Evolutionary conservation across 2,329 filamentous ascomycete species (phyloP).

Genomic region (Pseudogymnoascus sp.): DNA sequence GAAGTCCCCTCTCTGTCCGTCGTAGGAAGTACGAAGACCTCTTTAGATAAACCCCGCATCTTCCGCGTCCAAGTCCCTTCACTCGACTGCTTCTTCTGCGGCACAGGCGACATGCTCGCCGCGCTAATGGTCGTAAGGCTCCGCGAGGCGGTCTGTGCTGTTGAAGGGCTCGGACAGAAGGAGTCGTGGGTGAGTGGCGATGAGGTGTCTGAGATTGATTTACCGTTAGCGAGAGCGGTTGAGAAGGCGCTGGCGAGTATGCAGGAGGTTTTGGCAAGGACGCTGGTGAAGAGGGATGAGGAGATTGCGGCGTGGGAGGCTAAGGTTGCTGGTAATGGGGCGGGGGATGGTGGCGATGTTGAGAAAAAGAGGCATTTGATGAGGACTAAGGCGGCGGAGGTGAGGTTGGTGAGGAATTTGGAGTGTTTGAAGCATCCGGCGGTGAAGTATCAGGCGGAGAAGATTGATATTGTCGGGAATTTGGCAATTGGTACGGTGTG

Average conservation of each 20-base stretch:
- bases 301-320: constrained; percentile 46
- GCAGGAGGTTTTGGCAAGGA: constrained; percentile 71
- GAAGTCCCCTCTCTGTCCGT: constrained; percentile 53
- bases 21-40: constrained; percentile 62
- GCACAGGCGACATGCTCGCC: constrained; percentile 97
- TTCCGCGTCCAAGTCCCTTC: constrained; percentile 83
- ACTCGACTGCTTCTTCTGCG: constrained; percentile 89
- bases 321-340: constrained; percentile 33
- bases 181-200: constrained; percentile 72
- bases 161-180: constrained; percentile 38
- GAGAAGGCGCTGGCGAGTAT: constrained; percentile 88
- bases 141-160: constrained; percentile 63
- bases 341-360: constrained; percentile 31
- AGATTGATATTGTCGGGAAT: constrained; percentile 26
- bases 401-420: constrained; percentile 71
- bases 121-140: constrained; percentile 81
- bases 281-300: constrained; percentile 54
- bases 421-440: constrained; percentile 57
- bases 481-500: background rate
- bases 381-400: constrained; percentile 76
- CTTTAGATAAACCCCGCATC: constrained; percentile 59
- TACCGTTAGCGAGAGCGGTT: constrained; percentile 75
- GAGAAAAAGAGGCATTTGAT: constrained; percentile 49
- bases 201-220: constrained; percentile 53
- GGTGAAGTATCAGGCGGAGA: constrained; percentile 51